Base-by-base conservation (phyloP, 164 flowering plant species). In the Aristolochia fimbriata region DNA sequence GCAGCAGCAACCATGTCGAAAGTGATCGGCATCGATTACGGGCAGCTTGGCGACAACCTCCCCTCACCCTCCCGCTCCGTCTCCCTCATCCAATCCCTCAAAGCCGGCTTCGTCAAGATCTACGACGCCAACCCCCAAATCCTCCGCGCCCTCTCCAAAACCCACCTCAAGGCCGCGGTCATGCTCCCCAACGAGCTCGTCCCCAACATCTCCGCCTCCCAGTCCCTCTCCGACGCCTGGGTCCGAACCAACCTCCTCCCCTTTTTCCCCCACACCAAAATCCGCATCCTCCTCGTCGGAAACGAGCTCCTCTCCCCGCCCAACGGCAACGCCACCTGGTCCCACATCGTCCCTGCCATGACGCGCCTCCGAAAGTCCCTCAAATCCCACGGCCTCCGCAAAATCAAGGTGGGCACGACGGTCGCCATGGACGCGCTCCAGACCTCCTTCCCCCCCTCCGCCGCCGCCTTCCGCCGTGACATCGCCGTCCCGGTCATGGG, bases 101-200 rank as follows among this genome's bases (percentile, higher is more conserved):
- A 80, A 45, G 92, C 89, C 15, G 64, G 65, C 30, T 65, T 80
- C 15, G 94, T 93, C 59, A 93, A 90, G 61, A 70, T 37, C 43
- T 89, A 89, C 69, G 84, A 76, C 21, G 77, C 96, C 49, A 76
- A 81, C 61, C 96, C 85, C 0, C 51, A 77, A 22, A 83, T 90
- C 81, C 91, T 93, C 50, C 59, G 65, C 24, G 60, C 87, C 25
- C 81, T 90, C 31, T 46, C 57, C 48, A 57, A 68, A 57, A 82
- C 90, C 10, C 55, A 71, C 21, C 63, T 93, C 25, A 81, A 78
- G 47, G 94, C 81, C 65, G 81, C 92, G 0, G 64, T 93, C 70
- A 90, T 90, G 99, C 71, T 93, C 50, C 92, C 96, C 0, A 87
- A 92, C 68, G 55, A 86, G 16, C 55, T 71, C 71, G 84, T 92